A percentile compares a stretch with the other conserved stretches of the same genome.
These are phyloP conservation scores for Fraxinus baroniana DNA, from an alignment of 305 asterid genomes.

Conservation along the genomic window DNA sequence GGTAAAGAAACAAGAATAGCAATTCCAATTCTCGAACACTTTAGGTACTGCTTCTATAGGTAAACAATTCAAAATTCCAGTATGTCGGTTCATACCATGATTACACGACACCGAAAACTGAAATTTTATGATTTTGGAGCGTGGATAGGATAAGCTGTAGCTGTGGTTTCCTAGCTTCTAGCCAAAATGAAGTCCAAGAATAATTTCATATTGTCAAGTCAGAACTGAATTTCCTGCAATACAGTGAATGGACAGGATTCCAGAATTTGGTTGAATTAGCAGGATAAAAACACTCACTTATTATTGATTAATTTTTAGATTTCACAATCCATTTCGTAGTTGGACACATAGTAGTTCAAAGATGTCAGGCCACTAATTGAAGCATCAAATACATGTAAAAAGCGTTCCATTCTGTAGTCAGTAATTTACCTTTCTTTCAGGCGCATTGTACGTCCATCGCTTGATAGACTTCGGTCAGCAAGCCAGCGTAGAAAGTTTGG, in stretches of 20 bases:
- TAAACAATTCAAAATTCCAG: not conserved
- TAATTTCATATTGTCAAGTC: not conserved
- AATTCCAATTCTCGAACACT: not conserved
- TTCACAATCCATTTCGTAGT: not conserved
- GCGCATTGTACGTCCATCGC: conserved; percentile 67
- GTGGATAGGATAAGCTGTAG: not conserved
- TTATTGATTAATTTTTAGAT: not conserved
- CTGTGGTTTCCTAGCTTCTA: not conserved
- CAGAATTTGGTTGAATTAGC: not conserved
- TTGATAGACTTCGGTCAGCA: conserved; percentile 71
- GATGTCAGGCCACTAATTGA: not conserved
- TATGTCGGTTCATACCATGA: not conserved
- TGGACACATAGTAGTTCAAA: not conserved
- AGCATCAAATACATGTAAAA: not conserved
- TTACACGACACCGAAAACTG: not conserved
- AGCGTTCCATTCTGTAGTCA: not conserved
- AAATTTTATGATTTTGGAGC: not conserved
- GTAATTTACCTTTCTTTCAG: conserved; percentile 79
- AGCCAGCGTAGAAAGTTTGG: conserved; percentile 75
- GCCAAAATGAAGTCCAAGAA: not conserved
- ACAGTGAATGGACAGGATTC: not conserved
- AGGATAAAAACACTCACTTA: not conserved
- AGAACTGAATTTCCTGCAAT: not conserved
- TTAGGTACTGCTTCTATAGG: not conserved
- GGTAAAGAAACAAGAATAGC: not conserved